phyloP scores from a whole-genome alignment of 495 filamentous ascomycete genomes.

The Podospora pseudopauciseta region DNA sequence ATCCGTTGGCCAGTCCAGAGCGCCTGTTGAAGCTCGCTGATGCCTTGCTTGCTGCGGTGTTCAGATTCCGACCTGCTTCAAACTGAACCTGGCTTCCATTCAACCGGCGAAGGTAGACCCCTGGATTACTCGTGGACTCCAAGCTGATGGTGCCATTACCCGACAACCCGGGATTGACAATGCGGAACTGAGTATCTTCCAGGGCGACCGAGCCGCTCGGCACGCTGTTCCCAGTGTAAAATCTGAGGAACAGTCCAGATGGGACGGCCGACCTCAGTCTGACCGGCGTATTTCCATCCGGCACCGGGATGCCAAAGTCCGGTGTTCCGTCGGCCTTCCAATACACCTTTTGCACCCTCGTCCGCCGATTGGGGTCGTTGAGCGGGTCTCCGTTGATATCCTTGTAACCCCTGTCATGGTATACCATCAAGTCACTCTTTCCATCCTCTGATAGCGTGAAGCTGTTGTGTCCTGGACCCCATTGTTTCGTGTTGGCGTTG shows the following conservation, averaged over 20 bases:
- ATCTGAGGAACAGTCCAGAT: constrained; percentile 8
- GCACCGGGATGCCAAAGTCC: constrained; percentile 41
- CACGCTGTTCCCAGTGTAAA: constrained; percentile 5
- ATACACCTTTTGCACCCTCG: constrained; percentile 45
- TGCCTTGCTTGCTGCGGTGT: constrained; percentile 13
- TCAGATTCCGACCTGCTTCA: constrained; percentile 7
- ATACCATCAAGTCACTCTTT: constrained; percentile 47
- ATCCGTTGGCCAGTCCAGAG: constrained; percentile 15
- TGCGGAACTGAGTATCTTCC: constrained; percentile 21
- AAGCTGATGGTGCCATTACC: constrained; percentile 21
- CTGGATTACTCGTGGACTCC: constrained; percentile 24
- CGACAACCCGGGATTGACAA: constrained; percentile 20
- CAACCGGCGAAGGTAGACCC: constrained; percentile 17
- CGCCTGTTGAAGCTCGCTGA: constrained; percentile 22
- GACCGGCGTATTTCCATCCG: constrained; percentile 25
- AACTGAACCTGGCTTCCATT: constrained; percentile 14
- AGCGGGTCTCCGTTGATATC: constrained; percentile 31
- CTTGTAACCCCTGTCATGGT: constrained; percentile 46
- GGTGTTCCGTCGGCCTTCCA: constrained; percentile 46
- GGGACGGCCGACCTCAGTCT: constrained; percentile 9
- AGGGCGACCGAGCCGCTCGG: constrained; percentile 5
- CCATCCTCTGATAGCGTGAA: constrained; percentile 51
- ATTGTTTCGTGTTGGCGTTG: constrained; percentile 46
- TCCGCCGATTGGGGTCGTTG: constrained; percentile 47
- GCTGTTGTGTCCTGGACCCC: constrained; percentile 53